phyloP scores from a whole-genome alignment of 495 filamentous ascomycete species.

The Terfezia boudieri region DNA sequence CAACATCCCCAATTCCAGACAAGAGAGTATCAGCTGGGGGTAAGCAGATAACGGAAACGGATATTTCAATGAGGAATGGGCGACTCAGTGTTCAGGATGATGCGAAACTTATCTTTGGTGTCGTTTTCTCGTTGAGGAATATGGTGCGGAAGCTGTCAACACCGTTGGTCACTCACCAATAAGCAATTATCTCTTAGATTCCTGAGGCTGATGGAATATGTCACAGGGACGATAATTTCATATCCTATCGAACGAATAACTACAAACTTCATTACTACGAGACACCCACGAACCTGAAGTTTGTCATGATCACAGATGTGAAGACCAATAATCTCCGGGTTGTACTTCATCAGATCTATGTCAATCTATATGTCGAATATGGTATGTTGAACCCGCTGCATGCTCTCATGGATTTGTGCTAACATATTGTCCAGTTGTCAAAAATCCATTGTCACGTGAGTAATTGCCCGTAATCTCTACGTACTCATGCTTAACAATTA shows the following conservation, averaged over 20 bases:
- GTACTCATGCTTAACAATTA: too few relatives aligned
- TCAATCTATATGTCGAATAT: constrained; percentile 78
- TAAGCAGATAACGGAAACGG: background rate
- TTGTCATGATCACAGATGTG: constrained; percentile 88
- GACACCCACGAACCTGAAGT: constrained; percentile 81
- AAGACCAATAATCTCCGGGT: constrained; percentile 74
- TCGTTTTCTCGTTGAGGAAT: constrained; percentile 83
- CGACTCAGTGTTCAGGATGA: constrained; percentile 54
- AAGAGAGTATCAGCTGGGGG: constrained; percentile 17
- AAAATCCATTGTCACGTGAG: constrained; percentile 62
- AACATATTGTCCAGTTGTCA: constrained; percentile 42
- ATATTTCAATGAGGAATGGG: constrained; percentile 13
- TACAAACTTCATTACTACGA: constrained; percentile 99
- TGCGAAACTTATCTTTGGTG: constrained; percentile 91
- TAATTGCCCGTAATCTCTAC: background rate
- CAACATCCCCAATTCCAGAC: constrained; percentile 16
- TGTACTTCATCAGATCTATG: constrained; percentile 93
- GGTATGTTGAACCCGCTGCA: background rate
- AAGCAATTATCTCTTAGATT: background rate
- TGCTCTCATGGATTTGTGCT: background rate
- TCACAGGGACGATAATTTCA: constrained; percentile 38
- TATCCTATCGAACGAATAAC: constrained; percentile 69
- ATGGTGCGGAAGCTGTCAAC: constrained; percentile 74
- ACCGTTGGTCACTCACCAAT: constrained; percentile 25
- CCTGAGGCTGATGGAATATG: constrained; percentile 1